Percentiles rank a stretch among this genome's conserved stretches.
These are phyloP conservation scores for Dendrobium catenatum DNA, from an alignment of 106 monocot genomes.

Conservation along the genomic window DNA sequence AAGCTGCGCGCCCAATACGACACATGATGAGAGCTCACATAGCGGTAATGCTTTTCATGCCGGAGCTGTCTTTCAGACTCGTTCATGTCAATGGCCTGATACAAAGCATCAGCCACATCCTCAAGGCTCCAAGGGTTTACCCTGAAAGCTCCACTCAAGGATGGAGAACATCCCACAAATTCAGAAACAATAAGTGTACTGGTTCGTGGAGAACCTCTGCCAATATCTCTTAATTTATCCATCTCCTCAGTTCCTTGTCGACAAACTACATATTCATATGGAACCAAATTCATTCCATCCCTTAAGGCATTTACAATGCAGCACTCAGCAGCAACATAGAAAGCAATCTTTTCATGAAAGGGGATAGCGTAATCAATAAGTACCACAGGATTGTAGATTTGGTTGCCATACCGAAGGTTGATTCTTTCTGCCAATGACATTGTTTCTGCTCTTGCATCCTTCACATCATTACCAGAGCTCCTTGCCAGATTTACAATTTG, in stretches of 20 bases:
- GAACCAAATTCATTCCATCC: conserved; percentile 71
- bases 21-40: conserved; percentile 48
- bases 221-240: conserved; percentile 32
- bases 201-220: conserved; percentile 12
- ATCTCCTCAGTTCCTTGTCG: conserved; percentile 44
- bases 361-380: conserved; percentile 41
- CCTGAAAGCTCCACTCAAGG: conserved; percentile 46
- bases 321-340: conserved; percentile 45
- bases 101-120: conserved; percentile 49
- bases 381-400: conserved; percentile 38
- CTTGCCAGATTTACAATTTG: conserved; percentile 53
- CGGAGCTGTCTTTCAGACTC: conserved; percentile 37
- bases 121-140: conserved; percentile 59
- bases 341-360: conserved; percentile 53
- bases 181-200: conserved; percentile 53
- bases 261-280: conserved; percentile 54
- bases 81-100: conserved; percentile 19
- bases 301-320: conserved; percentile 65
- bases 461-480: conserved; percentile 42
- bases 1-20: conserved; percentile 49
- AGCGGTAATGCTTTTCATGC: conserved; percentile 58
- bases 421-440: conserved; percentile 36
- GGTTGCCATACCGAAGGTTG: conserved; percentile 27
- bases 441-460: conserved; percentile 35
- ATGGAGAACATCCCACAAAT: conserved; percentile 62